Evolutionary conservation across 2,329 filamentous ascomycete genomes (phyloP).

Genomic region (Macrophomina tecta): DNA sequence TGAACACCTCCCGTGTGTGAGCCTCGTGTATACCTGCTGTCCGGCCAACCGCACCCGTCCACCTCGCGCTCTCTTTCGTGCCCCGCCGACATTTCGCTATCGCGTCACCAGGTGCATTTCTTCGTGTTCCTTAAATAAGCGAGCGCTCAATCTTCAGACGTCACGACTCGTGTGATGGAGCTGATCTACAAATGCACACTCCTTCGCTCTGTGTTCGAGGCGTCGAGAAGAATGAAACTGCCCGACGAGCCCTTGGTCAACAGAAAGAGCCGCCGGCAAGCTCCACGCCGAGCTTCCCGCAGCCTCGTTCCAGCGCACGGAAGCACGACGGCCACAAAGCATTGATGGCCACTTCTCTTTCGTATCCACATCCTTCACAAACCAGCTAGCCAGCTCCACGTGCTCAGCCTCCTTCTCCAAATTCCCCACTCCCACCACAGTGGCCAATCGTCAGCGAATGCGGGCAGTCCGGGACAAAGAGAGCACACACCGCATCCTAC

Average conservation of each 20-base stretch:
- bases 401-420: neutral
- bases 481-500: neutral
- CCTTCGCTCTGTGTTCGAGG: neutral
- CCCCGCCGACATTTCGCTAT: neutral
- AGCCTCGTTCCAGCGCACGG: neutral
- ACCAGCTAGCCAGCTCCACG: conserved; percentile 8
- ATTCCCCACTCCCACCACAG: neutral
- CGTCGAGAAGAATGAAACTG: neutral
- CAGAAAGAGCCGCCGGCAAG: neutral
- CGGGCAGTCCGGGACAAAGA: neutral
- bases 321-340: neutral
- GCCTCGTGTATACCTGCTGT: neutral
- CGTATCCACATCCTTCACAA: neutral
- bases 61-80: neutral
- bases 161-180: conserved; percentile 5
- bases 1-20: neutral
- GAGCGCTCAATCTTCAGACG: neutral
- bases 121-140: conserved; percentile 15
- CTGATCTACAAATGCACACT: neutral
- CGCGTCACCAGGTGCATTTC: neutral
- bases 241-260: neutral
- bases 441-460: neutral
- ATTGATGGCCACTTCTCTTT: neutral
- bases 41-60: neutral
- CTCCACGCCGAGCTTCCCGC: neutral